A percentile compares a stretch with the other conserved stretches of the same genome.
Conservation (phyloP, 192 early-diverging fungal genomes). For the Coemansia nantahalensis region DNA sequence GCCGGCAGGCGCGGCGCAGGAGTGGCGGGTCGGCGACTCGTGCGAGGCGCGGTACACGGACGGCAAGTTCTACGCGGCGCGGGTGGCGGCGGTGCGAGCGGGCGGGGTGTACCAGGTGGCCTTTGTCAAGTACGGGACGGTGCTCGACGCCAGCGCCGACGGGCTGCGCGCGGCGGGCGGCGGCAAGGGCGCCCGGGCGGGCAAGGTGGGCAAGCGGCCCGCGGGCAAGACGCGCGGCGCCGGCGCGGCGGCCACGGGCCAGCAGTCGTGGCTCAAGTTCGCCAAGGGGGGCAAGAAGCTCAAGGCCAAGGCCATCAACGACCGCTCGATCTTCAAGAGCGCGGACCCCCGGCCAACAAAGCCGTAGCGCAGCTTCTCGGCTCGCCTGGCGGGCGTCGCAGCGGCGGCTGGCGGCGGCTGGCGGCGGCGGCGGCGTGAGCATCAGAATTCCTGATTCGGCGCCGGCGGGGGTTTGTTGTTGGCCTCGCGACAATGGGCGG, state of each 20-base stretch:
- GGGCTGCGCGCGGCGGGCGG: conserved; percentile 11
- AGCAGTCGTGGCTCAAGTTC: conserved; percentile 53
- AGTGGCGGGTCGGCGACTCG: conserved; percentile 21
- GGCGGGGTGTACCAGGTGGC: conserved; percentile 10
- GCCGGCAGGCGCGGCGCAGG: background rate
- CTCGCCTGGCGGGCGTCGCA: too few species aligned
- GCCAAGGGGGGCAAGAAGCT: conserved; percentile 40
- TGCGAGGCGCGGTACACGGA: conserved; percentile 28
- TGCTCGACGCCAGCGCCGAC: conserved; percentile 15
- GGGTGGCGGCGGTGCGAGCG: conserved; percentile 12
- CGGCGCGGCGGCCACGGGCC: conserved; percentile 12
- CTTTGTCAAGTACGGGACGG: conserved; percentile 34
- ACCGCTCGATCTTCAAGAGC: conserved; percentile 49
- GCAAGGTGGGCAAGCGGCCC: conserved; percentile 19
- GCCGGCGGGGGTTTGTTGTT: too few species aligned
- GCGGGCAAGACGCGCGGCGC: conserved; percentile 6
- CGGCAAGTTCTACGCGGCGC: conserved; percentile 17
- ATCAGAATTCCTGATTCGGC: too few species aligned
- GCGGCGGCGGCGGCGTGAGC: background rate
- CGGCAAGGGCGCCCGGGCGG: background rate
- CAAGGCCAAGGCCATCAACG: conserved; percentile 49
- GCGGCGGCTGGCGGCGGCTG: conserved; percentile 2
- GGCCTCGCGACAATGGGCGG: too few species aligned
- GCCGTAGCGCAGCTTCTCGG: too few species aligned
- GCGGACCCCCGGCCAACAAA: too few species aligned